These are phyloP conservation scores for Cichorium intybus DNA, from an alignment of 140 eudicot genomes.

Conservation along the genomic window DNA sequence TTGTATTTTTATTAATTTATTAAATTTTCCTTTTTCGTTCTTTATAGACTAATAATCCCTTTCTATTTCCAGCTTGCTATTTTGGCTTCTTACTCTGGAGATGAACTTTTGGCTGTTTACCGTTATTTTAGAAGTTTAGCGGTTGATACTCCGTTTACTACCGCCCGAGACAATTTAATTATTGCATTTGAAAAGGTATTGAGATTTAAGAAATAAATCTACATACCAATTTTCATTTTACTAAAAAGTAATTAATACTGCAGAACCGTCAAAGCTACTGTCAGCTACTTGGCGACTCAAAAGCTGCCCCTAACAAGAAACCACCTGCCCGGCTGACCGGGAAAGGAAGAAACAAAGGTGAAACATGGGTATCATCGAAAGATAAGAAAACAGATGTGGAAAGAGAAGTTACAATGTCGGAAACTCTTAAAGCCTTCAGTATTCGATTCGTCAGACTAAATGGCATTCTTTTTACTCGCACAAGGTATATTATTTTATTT, in stretches of 20 bases:
- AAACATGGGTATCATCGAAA: conserved; percentile 42
- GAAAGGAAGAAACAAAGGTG: conserved; percentile 76
- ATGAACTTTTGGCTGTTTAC: conserved; percentile 67
- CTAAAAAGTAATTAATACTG: no score
- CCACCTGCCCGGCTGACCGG: conserved; percentile 51
- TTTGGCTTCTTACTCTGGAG: conserved; percentile 83
- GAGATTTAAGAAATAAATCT: neutral
- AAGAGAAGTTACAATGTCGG: conserved; percentile 36
- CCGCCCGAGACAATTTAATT: conserved; percentile 91
- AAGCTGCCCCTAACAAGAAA: conserved; percentile 44
- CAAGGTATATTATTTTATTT: conserved; percentile 54
- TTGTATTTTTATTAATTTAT: neutral
- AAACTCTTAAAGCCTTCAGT: conserved; percentile 53
- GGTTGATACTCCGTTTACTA: conserved; percentile 73
- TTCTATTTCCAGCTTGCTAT: conserved; percentile 76
- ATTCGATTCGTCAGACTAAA: conserved; percentile 70
- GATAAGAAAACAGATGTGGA: conserved; percentile 58
- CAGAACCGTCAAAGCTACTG: conserved; percentile 91
- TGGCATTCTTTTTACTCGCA: conserved; percentile 96
- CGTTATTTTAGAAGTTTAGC: conserved; percentile 96
- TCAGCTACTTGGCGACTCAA: conserved; percentile 63
- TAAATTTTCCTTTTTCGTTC: neutral
- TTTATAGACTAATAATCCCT: conserved; percentile 1
- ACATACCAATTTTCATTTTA: neutral
- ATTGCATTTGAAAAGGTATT: conserved; percentile 97